Evolutionary conservation across 345 rosid species (phyloP), one percentile per base, ranked within the genome.

Genomic region (Eucalyptus dawsonii): DNA sequence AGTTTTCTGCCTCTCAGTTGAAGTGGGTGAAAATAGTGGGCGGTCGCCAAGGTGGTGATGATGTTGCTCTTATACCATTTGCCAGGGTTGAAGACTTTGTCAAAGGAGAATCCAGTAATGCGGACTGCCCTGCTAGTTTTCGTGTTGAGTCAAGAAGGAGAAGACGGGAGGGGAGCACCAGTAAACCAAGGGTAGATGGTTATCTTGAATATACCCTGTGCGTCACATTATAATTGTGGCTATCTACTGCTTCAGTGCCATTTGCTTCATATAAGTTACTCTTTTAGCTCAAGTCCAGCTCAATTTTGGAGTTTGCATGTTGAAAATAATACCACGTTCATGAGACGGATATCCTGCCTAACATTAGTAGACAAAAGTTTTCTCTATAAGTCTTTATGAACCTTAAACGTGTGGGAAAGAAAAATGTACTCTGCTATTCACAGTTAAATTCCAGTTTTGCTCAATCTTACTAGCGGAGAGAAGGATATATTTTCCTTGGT

Each of bases 191-290:
- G 93, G 95, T 94, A 49, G 95, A 94, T 90, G 93, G 96, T 31
- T 93, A 93, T 92, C 95, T 94, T 83, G 95, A 94, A 91, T 93
- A 94, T 86, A 94, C 95, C 51, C 88, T 94, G 95, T 94, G 92
- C 80, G 94, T 89, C 88, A 51, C 54, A 19, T 76, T 76, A 76
- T 37, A 21, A 76, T 76, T 6, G 47, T 40, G 83, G 83, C 83
- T 37, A 19, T 37, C 47, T 76, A 76, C 44, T 21, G 83, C 47
- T 76, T 76, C 45, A 37, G 45, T 76, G 27, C 83, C 27, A 76
- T 76, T 76, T 76, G 45, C 47, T 37, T 19, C 2, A 40, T 21
- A 40, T 76, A 76, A 40, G 47, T 76, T 40, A 10, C 47, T 40
- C 85, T 42, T 76, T 40, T 40, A 76, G 47, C 42, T 37, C 83